Evolutionary conservation across 1,284 basidiomycete species (phyloP).

Genomic region (Microbotryum lychnidis-dioicae): DNA sequence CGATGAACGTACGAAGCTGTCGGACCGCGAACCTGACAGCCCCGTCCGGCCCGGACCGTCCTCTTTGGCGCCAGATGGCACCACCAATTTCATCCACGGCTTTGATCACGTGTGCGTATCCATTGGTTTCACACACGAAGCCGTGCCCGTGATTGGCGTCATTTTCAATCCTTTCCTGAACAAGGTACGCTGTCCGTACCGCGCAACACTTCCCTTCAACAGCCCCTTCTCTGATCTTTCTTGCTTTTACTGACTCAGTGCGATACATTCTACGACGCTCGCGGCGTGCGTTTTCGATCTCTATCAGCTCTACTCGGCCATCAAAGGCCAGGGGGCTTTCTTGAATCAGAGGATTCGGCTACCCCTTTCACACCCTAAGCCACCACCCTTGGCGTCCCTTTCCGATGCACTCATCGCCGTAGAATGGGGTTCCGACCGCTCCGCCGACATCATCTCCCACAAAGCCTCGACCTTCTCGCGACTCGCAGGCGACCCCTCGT

Average conservation of each 20-base stretch:
- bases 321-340: slow-evolving; percentile 70
- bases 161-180: slow-evolving; percentile 89
- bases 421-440: slow-evolving; percentile 87
- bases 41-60: slow-evolving; percentile 1
- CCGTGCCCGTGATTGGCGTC: slow-evolving; percentile 70
- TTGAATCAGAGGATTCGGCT: slow-evolving; percentile 54
- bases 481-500: slow-evolving; percentile 63
- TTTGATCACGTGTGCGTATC: slow-evolving; percentile 71
- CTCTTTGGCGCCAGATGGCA: slow-evolving; percentile 55
- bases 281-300: not conserved
- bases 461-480: slow-evolving; percentile 66
- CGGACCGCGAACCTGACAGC: not conserved
- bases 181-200: slow-evolving; percentile 6
- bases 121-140: slow-evolving; percentile 76
- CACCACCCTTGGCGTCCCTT: slow-evolving; percentile 62
- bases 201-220: slow-evolving; percentile 26
- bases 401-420: slow-evolving; percentile 75
- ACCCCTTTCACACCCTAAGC: slow-evolving; percentile 56
- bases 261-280: not conserved
- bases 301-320: slow-evolving; percentile 60
- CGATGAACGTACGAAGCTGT: too few relatives aligned
- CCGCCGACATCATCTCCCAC: slow-evolving; percentile 48
- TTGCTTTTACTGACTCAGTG: too few relatives aligned
- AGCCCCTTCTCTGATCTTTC: slow-evolving; percentile 48
- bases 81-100: slow-evolving; percentile 88